phyloP scores from a whole-genome alignment of 352 stramenopile species.

The Pythium apleroticum region DNA sequence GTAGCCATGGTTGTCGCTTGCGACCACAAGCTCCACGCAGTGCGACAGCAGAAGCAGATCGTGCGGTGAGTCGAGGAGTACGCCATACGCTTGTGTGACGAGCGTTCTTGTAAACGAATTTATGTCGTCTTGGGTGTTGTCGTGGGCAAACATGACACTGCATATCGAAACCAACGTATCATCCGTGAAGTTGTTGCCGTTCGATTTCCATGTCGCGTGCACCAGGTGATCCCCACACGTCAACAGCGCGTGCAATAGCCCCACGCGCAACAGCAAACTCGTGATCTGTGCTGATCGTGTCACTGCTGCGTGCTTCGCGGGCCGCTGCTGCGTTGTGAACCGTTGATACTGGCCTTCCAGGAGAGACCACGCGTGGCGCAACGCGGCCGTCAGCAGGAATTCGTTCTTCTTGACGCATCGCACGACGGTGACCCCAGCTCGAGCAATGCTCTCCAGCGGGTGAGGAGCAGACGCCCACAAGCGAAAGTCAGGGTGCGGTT shows the following conservation, averaged over 20 bases:
- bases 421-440: not conserved
- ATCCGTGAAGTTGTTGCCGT: conserved; percentile 1
- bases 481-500: conserved; percentile 58
- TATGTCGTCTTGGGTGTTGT: not conserved
- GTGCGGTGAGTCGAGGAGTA: not conserved
- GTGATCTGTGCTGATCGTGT: not conserved
- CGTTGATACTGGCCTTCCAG: conserved; percentile 24
- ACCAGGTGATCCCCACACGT: conserved; percentile 4
- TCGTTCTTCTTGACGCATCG: conserved; percentile 6
- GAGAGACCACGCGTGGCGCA: conserved; percentile 4
- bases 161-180: not conserved
- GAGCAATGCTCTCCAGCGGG: conserved; percentile 2
- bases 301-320: not conserved
- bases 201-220: conserved; percentile 1
- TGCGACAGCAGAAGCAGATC: conserved; percentile 3
- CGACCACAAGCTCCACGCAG: conserved; percentile 19
- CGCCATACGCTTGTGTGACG: conserved; percentile 3
- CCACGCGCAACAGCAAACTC: conserved; percentile 20
- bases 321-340: conserved; percentile 14
- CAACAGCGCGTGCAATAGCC: conserved; percentile 18
- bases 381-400: not conserved
- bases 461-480: conserved; percentile 46
- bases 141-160: not conserved
- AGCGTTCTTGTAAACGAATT: not conserved
- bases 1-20: not conserved